These are phyloP conservation scores for Annulohypoxylon nitens DNA, from an alignment of 495 filamentous ascomycete genomes.

Conservation along the genomic window DNA sequence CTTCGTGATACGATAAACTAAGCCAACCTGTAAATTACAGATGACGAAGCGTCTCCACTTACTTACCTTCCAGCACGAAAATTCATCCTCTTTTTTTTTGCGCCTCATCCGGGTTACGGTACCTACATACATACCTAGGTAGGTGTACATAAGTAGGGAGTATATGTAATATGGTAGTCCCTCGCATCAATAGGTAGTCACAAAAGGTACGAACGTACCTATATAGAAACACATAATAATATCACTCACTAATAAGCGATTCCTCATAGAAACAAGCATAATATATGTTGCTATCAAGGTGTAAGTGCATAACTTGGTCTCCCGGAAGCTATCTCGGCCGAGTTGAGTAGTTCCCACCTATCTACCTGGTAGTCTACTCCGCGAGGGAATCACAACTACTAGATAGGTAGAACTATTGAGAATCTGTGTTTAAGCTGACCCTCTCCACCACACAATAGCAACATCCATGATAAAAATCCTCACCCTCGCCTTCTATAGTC, in stretches of 20 bases:
- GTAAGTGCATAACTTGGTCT: constrained; percentile 15
- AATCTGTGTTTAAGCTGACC: background rate
- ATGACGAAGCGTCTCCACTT: constrained; percentile 40
- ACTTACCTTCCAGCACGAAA: background rate
- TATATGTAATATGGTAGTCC: too few species aligned
- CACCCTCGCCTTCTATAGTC: constrained; percentile 6
- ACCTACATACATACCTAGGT: background rate
- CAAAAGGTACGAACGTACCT: too few species aligned
- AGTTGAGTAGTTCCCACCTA: constrained; percentile 1
- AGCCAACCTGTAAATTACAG: constrained; percentile 16
- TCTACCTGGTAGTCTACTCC: background rate
- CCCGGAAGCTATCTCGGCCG: constrained; percentile 1
- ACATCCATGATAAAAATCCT: constrained; percentile 7
- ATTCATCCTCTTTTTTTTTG: background rate
- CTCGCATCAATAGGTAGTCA: too few species aligned
- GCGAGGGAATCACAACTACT: background rate
- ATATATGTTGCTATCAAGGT: constrained; percentile 30
- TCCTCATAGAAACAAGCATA: background rate
- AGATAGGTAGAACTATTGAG: background rate
- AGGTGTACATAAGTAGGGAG: background rate
- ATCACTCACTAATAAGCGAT: background rate
- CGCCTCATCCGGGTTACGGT: background rate
- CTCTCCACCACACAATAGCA: constrained; percentile 2
- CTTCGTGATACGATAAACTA: constrained; percentile 21
- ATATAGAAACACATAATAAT: background rate